Base-by-base conservation (phyloP, 148 eudicot species). In the Salicornia ramosissima region DNA sequence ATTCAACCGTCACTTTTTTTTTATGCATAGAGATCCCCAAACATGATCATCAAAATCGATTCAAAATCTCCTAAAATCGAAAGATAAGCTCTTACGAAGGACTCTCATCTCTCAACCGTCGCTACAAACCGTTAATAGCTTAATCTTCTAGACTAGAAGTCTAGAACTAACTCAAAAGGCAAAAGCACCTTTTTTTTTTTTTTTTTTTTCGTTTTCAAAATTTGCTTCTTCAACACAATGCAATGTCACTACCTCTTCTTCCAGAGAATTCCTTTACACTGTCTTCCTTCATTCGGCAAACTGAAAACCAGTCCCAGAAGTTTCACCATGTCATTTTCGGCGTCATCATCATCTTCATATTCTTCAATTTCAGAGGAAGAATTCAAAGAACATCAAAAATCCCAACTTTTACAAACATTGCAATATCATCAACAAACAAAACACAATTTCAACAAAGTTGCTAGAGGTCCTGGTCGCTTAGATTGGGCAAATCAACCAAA, bases 401-500 rank as follows among this genome's bases (percentile, higher is more conserved):
- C 61, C n/a, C 71, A 69, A 22, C 64, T 87, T 29, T 52, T 61
- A 68, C 87, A 86, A 79, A 74, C 80, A 26, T 31, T 88, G 33
- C 76, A 82, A 25, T 90, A 87, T 78, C 98, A 94, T 54, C 73
- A 90, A 70, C 95, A 84, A 74, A 94, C 98, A 24, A 93, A 93
- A 67, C 98, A 93, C 81, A 34, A 79, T 56, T 90, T 88, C 88
- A 85, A 72, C 6, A 71, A 75, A 39, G 88, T 80, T 70, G 85
- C 98, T 22, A 83, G 77, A 66, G 82, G 92, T 25, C 87, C 91
- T 6, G 84, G 71, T 22, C 81, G 89, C 9, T 83, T 94, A 21
- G 98, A 94, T 72, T 90, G 98, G 98, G 87, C 90, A 13, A 94
- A 90, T 53, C 96, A 93, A 53, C 98, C 98, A 58, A 81, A 90